These are phyloP conservation scores for Boletus semigastroideus DNA, from an alignment of 1,284 basidiomycete species.

Conservation along the genomic window DNA sequence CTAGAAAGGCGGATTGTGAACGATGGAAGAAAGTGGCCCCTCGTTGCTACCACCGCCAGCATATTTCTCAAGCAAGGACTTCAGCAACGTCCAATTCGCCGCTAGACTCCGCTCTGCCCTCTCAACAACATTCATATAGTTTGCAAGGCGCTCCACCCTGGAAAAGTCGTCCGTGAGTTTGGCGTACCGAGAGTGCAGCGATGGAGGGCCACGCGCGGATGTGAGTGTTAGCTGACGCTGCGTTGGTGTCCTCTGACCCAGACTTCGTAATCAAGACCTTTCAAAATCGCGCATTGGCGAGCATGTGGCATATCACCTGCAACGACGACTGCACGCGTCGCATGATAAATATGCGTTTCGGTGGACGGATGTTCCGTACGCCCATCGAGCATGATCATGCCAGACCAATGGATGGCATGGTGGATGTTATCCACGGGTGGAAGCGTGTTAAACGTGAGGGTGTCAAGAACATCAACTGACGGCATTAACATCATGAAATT, in stretches of 20 bases:
- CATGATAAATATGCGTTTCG: slow-evolving; percentile 1
- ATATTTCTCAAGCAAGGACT: slow-evolving; percentile 3
- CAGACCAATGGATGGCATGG: slow-evolving; percentile 6
- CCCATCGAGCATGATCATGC: slow-evolving; percentile 2
- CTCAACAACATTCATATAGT: background rate
- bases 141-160: slow-evolving; percentile 1
- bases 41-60: no score
- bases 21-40: background rate
- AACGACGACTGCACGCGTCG: background rate
- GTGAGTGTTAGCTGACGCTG: background rate
- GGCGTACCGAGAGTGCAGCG: background rate
- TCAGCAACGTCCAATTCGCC: background rate
- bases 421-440: background rate
- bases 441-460: slow-evolving; percentile 7
- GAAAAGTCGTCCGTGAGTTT: slow-evolving; percentile 8
- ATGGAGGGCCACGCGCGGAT: slow-evolving; percentile 1
- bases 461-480: slow-evolving; percentile 6
- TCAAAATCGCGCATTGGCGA: slow-evolving; percentile 3
- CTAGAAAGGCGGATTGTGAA: background rate
- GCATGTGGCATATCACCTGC: background rate
- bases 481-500: slow-evolving; percentile 11
- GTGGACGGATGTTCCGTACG: slow-evolving; percentile 11
- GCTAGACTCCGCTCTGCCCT: slow-evolving; percentile 2
- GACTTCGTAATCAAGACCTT: slow-evolving; percentile 1
- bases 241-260: background rate